Base-by-base conservation (phyloP, 2,329 filamentous ascomycete species). In the Arthrobotrys iridis region DNA sequence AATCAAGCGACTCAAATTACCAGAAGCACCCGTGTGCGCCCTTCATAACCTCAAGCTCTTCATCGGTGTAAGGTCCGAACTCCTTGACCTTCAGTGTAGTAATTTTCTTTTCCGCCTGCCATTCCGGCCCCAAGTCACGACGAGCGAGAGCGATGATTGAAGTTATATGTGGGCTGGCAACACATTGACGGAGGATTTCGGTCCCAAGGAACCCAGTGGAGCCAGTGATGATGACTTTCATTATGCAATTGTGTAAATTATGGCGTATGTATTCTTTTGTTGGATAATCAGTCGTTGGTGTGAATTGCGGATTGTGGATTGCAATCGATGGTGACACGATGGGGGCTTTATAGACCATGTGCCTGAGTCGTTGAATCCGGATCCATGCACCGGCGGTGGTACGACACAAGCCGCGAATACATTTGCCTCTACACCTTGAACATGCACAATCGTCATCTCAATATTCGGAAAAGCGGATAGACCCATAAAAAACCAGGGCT, bases 151-250 rank as follows among this genome's bases (percentile, higher is more conserved):
- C 84, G 60, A 87, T 80, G 37, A 88, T 81, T 20, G 84, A 85
- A 1, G 83, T 85, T 80, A 90, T 86, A 78, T 81, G 81, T 15
- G 83, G 81, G 79, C 85, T 82, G 2, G 79, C 78, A 63, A 89
- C 83, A 78, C 85, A 86, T 77, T 86, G 84, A 6, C 82, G 80
- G 60, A 89, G 83, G 28, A 88, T 83, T 78, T 86, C 85, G 28
- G 81, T 79, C 65, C 88, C 88, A 66, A 88, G 84, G 78, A 85
- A 84, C 77, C 88, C 88, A n/a, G 87, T 89, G 20, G 83, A 83
- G 52, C 88, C 88, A 4, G 86, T 84, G 35, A 90, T 82, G 71
- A 90, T 85, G 78, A 89, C 82, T 79, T 89, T 88, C 87, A 89
- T 88, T 58, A 35, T 41, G 55, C n/a, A n/a, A n/a, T n/a, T n/a